Base-by-base conservation (phyloP, 257 asterid species). In the Salvia splendens region DNA sequence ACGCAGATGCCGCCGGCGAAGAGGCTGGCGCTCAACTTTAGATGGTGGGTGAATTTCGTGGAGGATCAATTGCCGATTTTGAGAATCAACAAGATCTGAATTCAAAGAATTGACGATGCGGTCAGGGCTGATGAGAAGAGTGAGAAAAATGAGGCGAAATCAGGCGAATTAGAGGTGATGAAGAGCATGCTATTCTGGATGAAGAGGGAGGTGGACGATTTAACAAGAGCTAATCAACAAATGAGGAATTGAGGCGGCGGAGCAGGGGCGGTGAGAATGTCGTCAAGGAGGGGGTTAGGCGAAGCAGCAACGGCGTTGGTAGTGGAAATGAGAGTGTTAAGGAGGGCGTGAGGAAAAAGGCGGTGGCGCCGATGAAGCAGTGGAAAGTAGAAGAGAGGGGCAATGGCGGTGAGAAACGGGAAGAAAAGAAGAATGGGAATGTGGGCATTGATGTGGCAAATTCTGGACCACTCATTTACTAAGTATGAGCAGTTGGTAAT, bases 181-280 rank as follows among this genome's bases (percentile, higher is more conserved):
- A 89, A 83, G 71, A 86, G 91, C 9, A 79, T 82, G 86, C 85
- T 86, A 61, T 73, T 73, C 68, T 87, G 89, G 95, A 89, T 92
- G 96, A 86, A 83, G 53, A 85, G 75, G 48, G 96, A 92, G 76
- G 52, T 92, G 83, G 95, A 84, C 66, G 73, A 24, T 59, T 52
- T 87, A 67, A 83, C 83, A 1, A 81, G 76, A 59, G 92, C 79
- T 54, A 89, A 89, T 69, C 68, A 80, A 53, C 95, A 81, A 73
- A 80, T 92, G 89, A 81, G 42, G 95, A 87, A 53, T 65, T 85
- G 75, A 84, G 58, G 43, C 38, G 52, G 6, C 51, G 17, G 38
- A 41, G 66, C 66, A 10, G 51, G 35, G 35, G 41, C n/a, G n/a
- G n/a, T n/a, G n/a, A n/a, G n/a, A n/a, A n/a, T n/a, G n/a, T n/a